Evolutionary conservation across 2,329 filamentous ascomycete genomes (phyloP).

Genomic region (Pseudogymnoascus sp.): DNA sequence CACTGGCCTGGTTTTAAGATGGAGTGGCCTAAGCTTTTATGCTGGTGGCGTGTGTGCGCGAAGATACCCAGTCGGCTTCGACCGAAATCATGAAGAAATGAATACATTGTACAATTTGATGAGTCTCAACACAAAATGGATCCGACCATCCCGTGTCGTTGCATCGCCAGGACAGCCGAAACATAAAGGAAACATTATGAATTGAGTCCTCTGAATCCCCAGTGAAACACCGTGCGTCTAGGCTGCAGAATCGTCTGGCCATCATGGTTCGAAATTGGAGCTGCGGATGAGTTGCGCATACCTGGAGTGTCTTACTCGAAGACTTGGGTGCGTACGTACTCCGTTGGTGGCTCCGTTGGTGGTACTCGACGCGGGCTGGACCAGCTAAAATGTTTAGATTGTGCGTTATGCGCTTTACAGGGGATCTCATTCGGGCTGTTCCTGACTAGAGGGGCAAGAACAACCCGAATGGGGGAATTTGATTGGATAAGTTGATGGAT

Average conservation of each 20-base stretch:
- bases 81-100: conserved; percentile 9
- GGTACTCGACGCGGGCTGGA: background rate
- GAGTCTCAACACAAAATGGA: background rate
- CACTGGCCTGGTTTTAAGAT: conserved; percentile 79
- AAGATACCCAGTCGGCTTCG: background rate
- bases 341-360: background rate
- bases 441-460: background rate
- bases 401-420: conserved; percentile 2
- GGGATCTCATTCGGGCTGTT: background rate
- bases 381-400: background rate
- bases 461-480: background rate
- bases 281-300: background rate
- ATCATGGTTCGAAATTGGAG: background rate
- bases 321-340: background rate
- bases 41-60: background rate
- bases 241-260: conserved; percentile 1
- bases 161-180: background rate
- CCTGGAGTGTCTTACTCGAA: background rate
- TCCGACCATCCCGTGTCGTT: background rate
- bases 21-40: conserved; percentile 4
- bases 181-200: background rate
- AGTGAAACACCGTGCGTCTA: background rate
- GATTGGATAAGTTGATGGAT: background rate
- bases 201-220: background rate
- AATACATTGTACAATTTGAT: conserved; percentile 16